These are phyloP conservation scores for Diaporthe capsici DNA, from an alignment of 2,329 filamentous ascomycete species.

Conservation along the genomic window DNA sequence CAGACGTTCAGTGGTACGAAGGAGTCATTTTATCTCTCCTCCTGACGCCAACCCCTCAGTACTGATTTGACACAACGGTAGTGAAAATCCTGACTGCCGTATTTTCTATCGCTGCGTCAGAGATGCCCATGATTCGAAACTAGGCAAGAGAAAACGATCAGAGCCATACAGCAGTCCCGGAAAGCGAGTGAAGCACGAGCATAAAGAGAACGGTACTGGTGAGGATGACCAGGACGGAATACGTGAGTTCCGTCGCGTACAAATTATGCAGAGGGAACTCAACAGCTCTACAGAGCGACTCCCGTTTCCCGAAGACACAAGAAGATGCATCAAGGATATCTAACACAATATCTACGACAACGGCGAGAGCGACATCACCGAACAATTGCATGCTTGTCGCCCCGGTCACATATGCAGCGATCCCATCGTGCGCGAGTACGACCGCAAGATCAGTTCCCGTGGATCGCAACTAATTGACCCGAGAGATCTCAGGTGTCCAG, in stretches of 20 bases:
- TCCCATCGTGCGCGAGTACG: constrained; percentile 45
- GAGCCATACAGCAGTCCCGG: neutral
- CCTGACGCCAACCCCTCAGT: no score
- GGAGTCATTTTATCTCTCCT: no score
- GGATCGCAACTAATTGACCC: constrained; percentile 39
- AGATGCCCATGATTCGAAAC: neutral
- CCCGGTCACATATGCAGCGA: constrained; percentile 47
- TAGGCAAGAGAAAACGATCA: neutral
- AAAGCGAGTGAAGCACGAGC: neutral
- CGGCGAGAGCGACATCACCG: constrained; percentile 49
- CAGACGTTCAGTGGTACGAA: no score
- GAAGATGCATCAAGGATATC: neutral
- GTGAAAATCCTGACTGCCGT: neutral
- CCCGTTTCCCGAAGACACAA: neutral
- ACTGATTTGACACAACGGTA: no score
- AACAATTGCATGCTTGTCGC: constrained; percentile 49
- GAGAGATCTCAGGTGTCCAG: no score
- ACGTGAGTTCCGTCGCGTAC: constrained; percentile 5
- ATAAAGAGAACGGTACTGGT: no score
- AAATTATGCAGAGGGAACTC: neutral
- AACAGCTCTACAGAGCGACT: neutral
- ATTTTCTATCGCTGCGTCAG: neutral
- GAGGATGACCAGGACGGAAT: neutral
- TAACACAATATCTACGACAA: neutral
- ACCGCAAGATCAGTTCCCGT: constrained; percentile 46